Base-by-base conservation (phyloP, 306 rosid species). In the Hippophae rhamnoides region DNA sequence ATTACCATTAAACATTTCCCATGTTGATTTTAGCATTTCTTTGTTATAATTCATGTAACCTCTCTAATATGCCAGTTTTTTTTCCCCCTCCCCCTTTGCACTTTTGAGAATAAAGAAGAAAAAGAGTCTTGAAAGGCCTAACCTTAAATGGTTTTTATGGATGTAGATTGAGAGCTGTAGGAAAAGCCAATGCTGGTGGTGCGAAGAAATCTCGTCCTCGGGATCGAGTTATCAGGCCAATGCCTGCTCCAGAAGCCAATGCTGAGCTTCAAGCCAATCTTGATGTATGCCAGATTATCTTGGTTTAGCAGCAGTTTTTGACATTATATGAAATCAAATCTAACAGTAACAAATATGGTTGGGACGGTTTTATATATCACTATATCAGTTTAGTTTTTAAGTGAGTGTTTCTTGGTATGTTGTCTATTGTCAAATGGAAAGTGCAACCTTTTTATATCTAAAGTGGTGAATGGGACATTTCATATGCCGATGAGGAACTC, bases 211-310 rank as follows among this genome's bases (percentile, higher is more conserved):
- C 95, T 41, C 87, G 95, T 26, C 77, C 87, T 12, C 95, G 95
- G 3, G 96, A 92, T 41, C 81, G 96, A 64, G 71, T 65, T 63
- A 78, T 74, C 27, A 84, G 96, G 74, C 92, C 84, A 71, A 66
- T 83, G 69, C 84, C 96, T 31, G 89, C 78, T 70, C 96, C 84
- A 57, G 96, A 85, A 61, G 98, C 95, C 54, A 83, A 92, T 72
- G 96, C 98, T 41, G 98, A 92, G 75, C 82, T 87, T 72, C 98
- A 87, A 75, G 83, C 82, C 69, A 92, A 92, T 64, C 82, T 92
- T 54, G 98, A 92, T 71, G 98, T 92, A 85, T 53, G 84, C 63
- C 56, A 55, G 50, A 47, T 70, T 52, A 69, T 27, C 43, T 52
- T 64, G 68, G 38, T 69, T 69, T 43, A 25, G 66, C 49, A 43